Percentiles rank a stretch among this genome's conserved stretches.
phyloP scores from a whole-genome alignment of 495 filamentous ascomycete genomes.

The Xylaria grammica region DNA sequence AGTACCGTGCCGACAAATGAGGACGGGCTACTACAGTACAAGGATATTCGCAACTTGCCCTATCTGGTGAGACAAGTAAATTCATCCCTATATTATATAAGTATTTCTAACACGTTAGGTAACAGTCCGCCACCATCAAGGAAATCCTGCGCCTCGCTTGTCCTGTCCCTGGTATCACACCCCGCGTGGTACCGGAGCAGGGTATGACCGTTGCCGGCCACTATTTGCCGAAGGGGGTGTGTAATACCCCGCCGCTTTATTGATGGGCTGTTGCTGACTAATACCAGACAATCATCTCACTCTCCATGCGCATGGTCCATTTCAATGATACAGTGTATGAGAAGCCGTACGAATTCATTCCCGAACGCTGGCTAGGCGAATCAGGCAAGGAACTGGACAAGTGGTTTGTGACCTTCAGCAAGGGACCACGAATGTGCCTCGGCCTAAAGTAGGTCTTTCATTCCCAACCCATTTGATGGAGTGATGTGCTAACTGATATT shows the following conservation, averaged over 20 bases:
- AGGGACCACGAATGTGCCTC: constrained; percentile 7
- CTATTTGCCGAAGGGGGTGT: not conserved
- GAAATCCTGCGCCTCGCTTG: constrained; percentile 5
- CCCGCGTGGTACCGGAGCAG: not conserved
- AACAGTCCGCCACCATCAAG: not conserved
- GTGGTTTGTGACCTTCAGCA: constrained; percentile 16
- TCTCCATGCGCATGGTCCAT: constrained; percentile 10
- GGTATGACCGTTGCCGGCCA: not conserved
- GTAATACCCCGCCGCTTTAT: not conserved
- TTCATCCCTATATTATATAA: not conserved
- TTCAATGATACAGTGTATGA: constrained; percentile 1
- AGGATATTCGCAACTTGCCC: constrained; percentile 1
- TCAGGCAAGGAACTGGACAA: constrained; percentile 8
- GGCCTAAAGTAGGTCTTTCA: constrained; percentile 8
- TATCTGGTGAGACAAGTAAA: constrained; percentile 4
- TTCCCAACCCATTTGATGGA: not conserved
- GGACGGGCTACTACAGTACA: constrained; percentile 7
- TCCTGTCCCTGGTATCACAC: constrained; percentile 11
- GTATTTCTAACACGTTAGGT: not conserved
- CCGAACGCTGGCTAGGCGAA: constrained; percentile 16
- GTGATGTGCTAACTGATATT: not conserved
- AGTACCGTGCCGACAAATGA: not conserved
- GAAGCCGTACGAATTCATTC: constrained; percentile 4
- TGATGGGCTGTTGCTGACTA: not conserved
- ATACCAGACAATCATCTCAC: constrained; percentile 6